Evolutionary conservation across 805 yeast genomes (phyloP).

Genomic region (Debaryomyces maramus): DNA sequence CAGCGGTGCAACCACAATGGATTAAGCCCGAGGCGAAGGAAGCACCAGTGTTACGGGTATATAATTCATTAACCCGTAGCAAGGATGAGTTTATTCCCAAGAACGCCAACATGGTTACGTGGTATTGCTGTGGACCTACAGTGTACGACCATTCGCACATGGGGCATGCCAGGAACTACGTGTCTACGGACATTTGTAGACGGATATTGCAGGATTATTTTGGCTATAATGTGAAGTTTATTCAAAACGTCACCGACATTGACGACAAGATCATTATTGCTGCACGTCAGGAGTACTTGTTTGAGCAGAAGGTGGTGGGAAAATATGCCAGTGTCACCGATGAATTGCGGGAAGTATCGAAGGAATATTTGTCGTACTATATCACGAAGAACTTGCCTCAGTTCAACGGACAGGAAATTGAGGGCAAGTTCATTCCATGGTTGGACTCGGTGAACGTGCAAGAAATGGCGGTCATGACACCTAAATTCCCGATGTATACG

Average conservation of each 20-base stretch:
- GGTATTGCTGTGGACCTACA: conserved; percentile 99
- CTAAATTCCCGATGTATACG: conserved; percentile 86
- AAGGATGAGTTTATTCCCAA: conserved; percentile 79
- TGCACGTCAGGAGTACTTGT: conserved; percentile 86
- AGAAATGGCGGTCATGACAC: conserved; percentile 54
- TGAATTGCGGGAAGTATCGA: conserved; percentile 39
- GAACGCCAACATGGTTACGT: conserved; percentile 63
- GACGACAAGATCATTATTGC: conserved; percentile 95
- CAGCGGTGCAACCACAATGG: conserved; percentile 37
- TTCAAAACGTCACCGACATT: conserved; percentile 97
- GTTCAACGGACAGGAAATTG: conserved; percentile 23
- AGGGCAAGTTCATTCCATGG: conserved; percentile 53
- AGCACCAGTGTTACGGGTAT: conserved; percentile 53
- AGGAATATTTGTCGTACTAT: conserved; percentile 48
- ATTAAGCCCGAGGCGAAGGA: conserved; percentile 15
- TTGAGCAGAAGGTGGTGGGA: conserved; percentile 53
- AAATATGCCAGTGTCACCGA: conserved; percentile 26
- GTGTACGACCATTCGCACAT: conserved; percentile 94
- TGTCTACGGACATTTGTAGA: conserved; percentile 89
- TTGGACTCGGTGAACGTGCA: conserved; percentile 46
- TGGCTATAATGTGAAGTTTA: conserved; percentile 83
- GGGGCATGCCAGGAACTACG: conserved; percentile 99
- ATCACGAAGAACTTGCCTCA: conserved; percentile 56
- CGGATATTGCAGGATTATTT: conserved; percentile 87
- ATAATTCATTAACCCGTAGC: conserved; percentile 79